Percentiles rank a stretch among this genome's conserved stretches.
Evolutionary conservation across 2,329 filamentous ascomycete species (phyloP).

Genomic region (Immersiporthe knoxdaviesiana): DNA sequence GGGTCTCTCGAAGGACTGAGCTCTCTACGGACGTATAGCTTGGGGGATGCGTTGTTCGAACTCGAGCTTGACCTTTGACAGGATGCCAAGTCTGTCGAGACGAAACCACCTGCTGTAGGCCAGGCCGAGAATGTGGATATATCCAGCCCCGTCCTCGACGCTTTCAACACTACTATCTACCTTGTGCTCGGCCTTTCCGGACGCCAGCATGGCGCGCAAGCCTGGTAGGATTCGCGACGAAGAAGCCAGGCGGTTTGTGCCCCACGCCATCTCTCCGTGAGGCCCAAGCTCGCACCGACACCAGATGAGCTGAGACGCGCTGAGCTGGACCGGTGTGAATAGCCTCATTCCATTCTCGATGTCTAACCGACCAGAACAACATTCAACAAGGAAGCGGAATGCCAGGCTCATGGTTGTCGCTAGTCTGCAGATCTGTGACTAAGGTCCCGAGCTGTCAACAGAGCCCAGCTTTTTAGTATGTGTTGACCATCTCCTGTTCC

Average conservation of each 20-base stretch:
- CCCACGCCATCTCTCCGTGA: not conserved
- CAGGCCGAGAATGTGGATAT: not conserved
- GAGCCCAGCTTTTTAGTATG: not conserved
- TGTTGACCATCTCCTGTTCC: not conserved
- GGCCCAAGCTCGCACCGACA: not conserved
- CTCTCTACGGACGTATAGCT: not conserved
- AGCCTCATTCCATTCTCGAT: not conserved
- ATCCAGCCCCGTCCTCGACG: not conserved
- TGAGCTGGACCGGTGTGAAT: conserved; percentile 9
- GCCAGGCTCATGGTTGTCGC: not conserved
- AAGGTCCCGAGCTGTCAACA: conserved; percentile 5
- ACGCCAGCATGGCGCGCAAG: not conserved
- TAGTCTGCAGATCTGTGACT: not conserved
- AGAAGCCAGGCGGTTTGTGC: not conserved
- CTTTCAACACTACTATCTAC: not conserved
- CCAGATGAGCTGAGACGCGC: not conserved
- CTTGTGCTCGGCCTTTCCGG: not conserved
- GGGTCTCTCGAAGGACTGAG: not conserved
- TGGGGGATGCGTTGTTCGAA: not conserved
- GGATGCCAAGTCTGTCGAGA: not conserved
- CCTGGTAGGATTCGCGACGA: not conserved
- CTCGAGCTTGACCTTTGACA: not conserved
- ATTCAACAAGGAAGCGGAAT: not conserved
- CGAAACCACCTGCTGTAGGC: not conserved
- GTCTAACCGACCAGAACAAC: not conserved